These are phyloP conservation scores for Pilasporangium apinafurcum DNA, from an alignment of 352 stramenopile genomes.

Conservation along the genomic window DNA sequence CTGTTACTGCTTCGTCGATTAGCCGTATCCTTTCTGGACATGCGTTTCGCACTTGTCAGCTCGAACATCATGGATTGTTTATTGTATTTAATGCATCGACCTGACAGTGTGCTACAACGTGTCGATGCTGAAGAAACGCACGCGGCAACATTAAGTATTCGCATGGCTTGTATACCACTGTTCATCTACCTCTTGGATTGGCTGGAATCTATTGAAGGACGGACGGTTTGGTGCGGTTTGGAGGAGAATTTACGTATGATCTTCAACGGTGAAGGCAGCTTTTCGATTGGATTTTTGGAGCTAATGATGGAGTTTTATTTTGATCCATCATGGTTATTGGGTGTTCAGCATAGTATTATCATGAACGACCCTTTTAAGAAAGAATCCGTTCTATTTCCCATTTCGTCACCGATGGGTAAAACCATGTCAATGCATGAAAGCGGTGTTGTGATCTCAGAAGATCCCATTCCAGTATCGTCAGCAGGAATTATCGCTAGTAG, in stretches of 20 bases:
- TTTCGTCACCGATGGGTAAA: conserved; percentile 28
- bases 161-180: conserved; percentile 53
- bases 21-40: conserved; percentile 61
- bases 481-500: conserved; percentile 15
- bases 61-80: conserved; percentile 74
- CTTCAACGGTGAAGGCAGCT: conserved; percentile 65
- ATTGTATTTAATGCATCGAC: conserved; percentile 46
- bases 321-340: conserved; percentile 44
- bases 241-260: conserved; percentile 70
- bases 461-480: conserved; percentile 23
- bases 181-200: conserved; percentile 76
- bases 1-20: conserved; percentile 53
- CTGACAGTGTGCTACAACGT: conserved; percentile 3
- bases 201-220: conserved; percentile 75
- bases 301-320: conserved; percentile 87
- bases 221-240: conserved; percentile 79
- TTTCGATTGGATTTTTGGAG: conserved; percentile 63
- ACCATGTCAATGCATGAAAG: conserved; percentile 29
- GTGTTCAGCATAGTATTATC: conserved; percentile 73
- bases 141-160: conserved; percentile 10
- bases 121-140: conserved; percentile 6
- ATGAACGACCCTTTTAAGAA: conserved; percentile 82
- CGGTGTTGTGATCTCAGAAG: conserved; percentile 38
- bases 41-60: conserved; percentile 67
- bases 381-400: conserved; percentile 66